These are phyloP conservation scores for Candida neerlandica DNA, from an alignment of 1,139 yeast genomes.

Conservation along the genomic window DNA sequence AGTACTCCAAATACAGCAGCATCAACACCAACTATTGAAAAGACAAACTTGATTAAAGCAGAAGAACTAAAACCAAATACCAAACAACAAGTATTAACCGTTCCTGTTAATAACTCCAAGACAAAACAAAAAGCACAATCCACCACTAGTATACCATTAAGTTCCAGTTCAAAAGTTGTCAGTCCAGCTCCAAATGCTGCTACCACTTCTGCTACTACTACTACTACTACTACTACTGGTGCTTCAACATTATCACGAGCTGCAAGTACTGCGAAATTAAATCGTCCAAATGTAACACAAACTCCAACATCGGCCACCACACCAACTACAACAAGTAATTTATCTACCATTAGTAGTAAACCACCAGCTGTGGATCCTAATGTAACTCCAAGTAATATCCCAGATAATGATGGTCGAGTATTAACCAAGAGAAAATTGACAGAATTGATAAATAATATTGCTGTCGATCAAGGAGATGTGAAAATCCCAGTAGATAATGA, in stretches of 20 bases:
- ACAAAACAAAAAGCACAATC: slow-evolving; percentile 4
- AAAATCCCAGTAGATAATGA: slow-evolving; percentile 94
- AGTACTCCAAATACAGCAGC: slow-evolving; percentile 8
- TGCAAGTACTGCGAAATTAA: slow-evolving; percentile 4
- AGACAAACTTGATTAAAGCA: slow-evolving; percentile 7
- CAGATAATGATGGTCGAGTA: slow-evolving; percentile 70
- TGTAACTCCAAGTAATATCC: slow-evolving; percentile 29
- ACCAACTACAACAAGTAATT: slow-evolving; percentile 13
- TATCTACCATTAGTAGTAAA: slow-evolving; percentile 1
- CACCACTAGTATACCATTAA: slow-evolving; percentile 5
- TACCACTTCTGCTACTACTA: background rate
- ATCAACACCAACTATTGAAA: slow-evolving; percentile 11
- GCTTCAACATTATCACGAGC: slow-evolving; percentile 6
- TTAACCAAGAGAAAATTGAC: slow-evolving; percentile 84
- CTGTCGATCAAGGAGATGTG: slow-evolving; percentile 84
- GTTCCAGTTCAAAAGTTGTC: slow-evolving; percentile 4
- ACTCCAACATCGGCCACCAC: slow-evolving; percentile 14
- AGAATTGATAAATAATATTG: slow-evolving; percentile 81
- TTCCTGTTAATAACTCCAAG: slow-evolving; percentile 5
- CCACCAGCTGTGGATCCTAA: slow-evolving; percentile 11
- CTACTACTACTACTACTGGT: slow-evolving; percentile 6
- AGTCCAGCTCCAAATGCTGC: slow-evolving; percentile 4
- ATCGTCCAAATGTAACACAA: slow-evolving; percentile 5
- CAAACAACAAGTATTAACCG: background rate
- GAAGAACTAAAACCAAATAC: slow-evolving; percentile 4